phyloP scores from a whole-genome alignment of 306 rosid species.

The Cucurbita maxima region DNA sequence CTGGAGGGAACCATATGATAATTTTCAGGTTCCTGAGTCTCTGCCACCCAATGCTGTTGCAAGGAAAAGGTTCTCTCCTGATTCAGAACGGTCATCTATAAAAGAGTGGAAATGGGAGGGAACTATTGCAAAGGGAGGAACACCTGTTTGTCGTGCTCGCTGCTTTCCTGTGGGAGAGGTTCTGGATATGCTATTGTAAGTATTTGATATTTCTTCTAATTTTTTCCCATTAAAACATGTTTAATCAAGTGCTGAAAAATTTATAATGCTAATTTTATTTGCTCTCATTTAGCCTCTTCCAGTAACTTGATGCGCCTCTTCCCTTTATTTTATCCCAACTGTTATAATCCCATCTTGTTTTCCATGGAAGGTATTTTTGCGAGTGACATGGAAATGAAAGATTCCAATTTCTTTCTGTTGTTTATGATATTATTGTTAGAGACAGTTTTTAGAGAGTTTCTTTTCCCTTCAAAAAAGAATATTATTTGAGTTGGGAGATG shows the following conservation, averaged over 20 bases:
- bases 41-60: constrained; percentile 29
- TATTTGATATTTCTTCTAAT: constrained; percentile 8
- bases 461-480: neutral
- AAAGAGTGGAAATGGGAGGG: constrained; percentile 98
- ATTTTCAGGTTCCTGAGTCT: constrained; percentile 35
- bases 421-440: neutral
- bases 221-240: neutral
- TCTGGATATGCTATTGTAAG: constrained; percentile 74
- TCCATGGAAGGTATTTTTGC: neutral
- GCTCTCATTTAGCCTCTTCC: neutral
- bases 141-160: constrained; percentile 90
- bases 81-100: constrained; percentile 41
- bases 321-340: neutral
- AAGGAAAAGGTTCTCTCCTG: constrained; percentile 53
- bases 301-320: neutral
- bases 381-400: neutral
- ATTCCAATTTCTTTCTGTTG: neutral
- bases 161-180: constrained; percentile 94
- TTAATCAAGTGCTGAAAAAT: no score
- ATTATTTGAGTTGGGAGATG: neutral
- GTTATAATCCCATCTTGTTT: neutral
- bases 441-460: neutral
- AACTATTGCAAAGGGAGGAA: constrained; percentile 95
- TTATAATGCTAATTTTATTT: neutral
- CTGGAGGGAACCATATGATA: constrained; percentile 54